phyloP scores from a whole-genome alignment of 2,329 filamentous ascomycete species.

The Claviceps monticola region DNA sequence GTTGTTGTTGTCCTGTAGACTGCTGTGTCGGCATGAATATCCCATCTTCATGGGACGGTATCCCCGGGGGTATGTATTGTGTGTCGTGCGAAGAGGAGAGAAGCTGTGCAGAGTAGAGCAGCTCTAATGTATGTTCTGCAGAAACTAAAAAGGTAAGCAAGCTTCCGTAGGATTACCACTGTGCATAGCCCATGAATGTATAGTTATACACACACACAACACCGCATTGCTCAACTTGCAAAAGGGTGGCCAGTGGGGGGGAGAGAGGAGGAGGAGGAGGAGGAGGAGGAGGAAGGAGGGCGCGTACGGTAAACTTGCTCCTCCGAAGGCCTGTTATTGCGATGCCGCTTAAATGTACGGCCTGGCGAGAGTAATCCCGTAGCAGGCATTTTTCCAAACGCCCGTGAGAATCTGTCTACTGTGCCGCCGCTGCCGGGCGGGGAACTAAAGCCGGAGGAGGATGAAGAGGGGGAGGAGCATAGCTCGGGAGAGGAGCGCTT shows the following conservation, averaged over 20 bases:
- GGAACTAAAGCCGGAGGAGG: constrained; percentile 23
- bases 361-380: constrained; percentile 29
- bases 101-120: constrained; percentile 44
- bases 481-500: constrained; percentile 49
- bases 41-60: not conserved
- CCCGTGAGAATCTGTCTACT: constrained; percentile 18
- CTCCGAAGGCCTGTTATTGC: constrained; percentile 44
- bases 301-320: constrained; percentile 38
- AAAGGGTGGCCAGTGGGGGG: not conserved
- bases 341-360: constrained; percentile 47
- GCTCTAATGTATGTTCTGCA: constrained; percentile 40
- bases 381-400: constrained; percentile 18
- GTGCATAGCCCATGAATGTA: too few relatives aligned
- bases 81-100: constrained; percentile 6
- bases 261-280: too few relatives aligned
- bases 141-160: not conserved
- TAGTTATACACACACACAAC: too few relatives aligned
- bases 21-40: too few relatives aligned
- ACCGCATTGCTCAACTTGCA: too few relatives aligned
- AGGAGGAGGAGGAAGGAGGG: too few relatives aligned
- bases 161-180: too few relatives aligned
- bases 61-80: constrained; percentile 11
- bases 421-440: constrained; percentile 10
- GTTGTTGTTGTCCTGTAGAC: not conserved
- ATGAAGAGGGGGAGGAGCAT: constrained; percentile 30